Evolutionary conservation across 2,329 filamentous ascomycete genomes (phyloP), one percentile per base, ranked within the genome.

Genomic region (Lecanoromycetidae sp.): DNA sequence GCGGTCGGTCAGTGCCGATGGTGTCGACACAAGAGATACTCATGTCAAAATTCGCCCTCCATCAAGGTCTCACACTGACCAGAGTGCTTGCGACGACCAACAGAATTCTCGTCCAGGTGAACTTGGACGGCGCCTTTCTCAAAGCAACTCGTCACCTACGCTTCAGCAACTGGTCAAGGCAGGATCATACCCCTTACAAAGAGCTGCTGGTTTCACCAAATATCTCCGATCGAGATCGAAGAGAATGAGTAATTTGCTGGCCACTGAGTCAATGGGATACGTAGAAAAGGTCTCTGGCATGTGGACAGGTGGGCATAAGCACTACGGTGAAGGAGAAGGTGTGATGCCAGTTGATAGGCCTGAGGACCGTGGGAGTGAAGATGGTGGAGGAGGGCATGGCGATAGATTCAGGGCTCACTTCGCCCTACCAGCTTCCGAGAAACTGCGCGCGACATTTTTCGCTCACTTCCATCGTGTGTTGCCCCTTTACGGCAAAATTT

Each of bases 201-300:
- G 85, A 51, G 90, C 87, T 1, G 84, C 84, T 8, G 81, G 82
- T 1, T 76, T 94, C 60, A 87, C 87, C 7, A 85, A 81, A 38
- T 94, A 87, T 60, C 70, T 95, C 43, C 85, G 84, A 58, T 82
- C 75, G 47, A 79, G 84, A 19, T 82, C 87, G 19, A 84, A 84
- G 55, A 79, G 79, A 27, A 85, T 96, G 79, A 86, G 85, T 51
- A 85, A 72, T 23, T 67, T 94, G 7, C 67, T 96, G 37, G 85
- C 90, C 5, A 86, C 82, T 0, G 88, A 95, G 62, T 93, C 90
- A 0, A 94, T 94, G 80, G 87, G 87, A 1, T 96, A 96, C 60
- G 82, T 94, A 26, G 88, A 93, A 60, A 96, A 95, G 63, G 88
- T 96, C 0, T 94, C 90, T 0, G 90, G 87, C 30, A 96, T 96